A percentile compares a stretch with the other conserved stretches of the same genome.
Conservation (phyloP, 1,284 basidiomycete species). For the Pseudozyma flocculosa region DNA sequence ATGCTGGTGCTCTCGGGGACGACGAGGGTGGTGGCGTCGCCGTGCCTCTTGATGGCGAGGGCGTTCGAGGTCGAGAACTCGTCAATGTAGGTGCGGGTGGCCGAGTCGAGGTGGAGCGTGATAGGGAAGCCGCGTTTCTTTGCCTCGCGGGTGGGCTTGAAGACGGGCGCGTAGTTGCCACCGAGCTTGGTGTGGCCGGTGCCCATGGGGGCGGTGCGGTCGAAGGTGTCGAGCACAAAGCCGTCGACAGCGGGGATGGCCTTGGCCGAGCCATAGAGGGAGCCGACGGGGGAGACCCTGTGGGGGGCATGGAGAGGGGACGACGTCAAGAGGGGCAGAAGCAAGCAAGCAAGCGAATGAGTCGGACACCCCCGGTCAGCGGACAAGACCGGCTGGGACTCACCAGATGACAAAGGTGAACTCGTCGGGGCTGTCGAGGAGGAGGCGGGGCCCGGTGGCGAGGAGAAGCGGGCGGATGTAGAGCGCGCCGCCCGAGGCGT, state of each 20-base stretch:
- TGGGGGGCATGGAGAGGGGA: not conserved
- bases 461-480: constrained; percentile 52
- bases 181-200: constrained; percentile 56
- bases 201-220: constrained; percentile 55
- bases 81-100: constrained; percentile 50
- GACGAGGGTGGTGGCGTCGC: constrained; percentile 22
- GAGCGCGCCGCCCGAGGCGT: constrained; percentile 48
- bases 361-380: no score
- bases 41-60: constrained; percentile 43
- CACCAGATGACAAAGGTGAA: constrained; percentile 57
- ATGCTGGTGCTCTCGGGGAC: constrained; percentile 42
- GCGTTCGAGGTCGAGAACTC: constrained; percentile 59
- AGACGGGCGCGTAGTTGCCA: constrained; percentile 58
- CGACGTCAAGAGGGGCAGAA: not conserved
- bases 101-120: constrained; percentile 55
- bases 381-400: not conserved
- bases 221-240: constrained; percentile 56
- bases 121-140: constrained; percentile 58
- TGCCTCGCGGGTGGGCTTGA: constrained; percentile 44
- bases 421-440: constrained; percentile 51
- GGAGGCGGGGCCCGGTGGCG: constrained; percentile 52
- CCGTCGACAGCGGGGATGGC: constrained; percentile 56
- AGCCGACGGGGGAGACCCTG: constrained; percentile 54
- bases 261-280: constrained; percentile 55
- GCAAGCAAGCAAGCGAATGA: no score